These are phyloP conservation scores for Rhodotorula diobovata DNA, from an alignment of 768 basidiomycete species.

Conservation along the genomic window DNA sequence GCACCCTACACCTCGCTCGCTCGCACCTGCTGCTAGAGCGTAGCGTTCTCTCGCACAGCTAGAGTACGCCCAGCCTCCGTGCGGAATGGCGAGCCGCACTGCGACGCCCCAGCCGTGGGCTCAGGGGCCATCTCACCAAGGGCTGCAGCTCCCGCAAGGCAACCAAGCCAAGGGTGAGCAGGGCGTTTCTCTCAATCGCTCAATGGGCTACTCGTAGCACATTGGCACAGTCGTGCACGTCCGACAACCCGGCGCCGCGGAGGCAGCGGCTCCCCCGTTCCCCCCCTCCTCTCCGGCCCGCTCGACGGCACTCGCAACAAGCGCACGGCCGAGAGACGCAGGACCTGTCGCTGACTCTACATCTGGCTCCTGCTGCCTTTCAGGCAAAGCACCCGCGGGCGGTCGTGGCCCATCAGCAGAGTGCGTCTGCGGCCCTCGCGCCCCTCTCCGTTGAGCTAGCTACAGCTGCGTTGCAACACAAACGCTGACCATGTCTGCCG, in stretches of 20 bases:
- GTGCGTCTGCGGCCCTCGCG: too few relatives aligned
- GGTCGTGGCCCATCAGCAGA: slow-evolving; percentile 1
- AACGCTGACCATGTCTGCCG: too few relatives aligned
- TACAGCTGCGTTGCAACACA: too few relatives aligned
- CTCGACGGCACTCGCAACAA: too few relatives aligned
- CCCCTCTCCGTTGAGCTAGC: too few relatives aligned
- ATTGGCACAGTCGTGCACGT: too few relatives aligned
- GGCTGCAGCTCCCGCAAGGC: neutral
- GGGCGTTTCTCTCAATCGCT: neutral
- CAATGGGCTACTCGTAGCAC: too few relatives aligned
- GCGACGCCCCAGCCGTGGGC: slow-evolving; percentile 9
- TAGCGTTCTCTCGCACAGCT: neutral
- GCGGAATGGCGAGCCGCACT: neutral
- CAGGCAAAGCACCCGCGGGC: neutral
- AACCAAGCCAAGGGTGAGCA: neutral
- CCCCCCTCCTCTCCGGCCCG: too few relatives aligned
- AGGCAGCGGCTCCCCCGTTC: too few relatives aligned
- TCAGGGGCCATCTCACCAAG: too few relatives aligned
- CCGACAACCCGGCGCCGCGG: too few relatives aligned
- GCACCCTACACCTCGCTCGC: neutral
- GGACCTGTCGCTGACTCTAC: neutral
- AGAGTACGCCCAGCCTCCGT: too few relatives aligned
- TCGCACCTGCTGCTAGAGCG: neutral
- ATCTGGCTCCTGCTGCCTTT: neutral
- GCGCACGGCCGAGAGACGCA: neutral